Evolutionary conservation across 176 grass and related monocot species (phyloP).

Genomic region (Tillandsia fasciculata): DNA sequence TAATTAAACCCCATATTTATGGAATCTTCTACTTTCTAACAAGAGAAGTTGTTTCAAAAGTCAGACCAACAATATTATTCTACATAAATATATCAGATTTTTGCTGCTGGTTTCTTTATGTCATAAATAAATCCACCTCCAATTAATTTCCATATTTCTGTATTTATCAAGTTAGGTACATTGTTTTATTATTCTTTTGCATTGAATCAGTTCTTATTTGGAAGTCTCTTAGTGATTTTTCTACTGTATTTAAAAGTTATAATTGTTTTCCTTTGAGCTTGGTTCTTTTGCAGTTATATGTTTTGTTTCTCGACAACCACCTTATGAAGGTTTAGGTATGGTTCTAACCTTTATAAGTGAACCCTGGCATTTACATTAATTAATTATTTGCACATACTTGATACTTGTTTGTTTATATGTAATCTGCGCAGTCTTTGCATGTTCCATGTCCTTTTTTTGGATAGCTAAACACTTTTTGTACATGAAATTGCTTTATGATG

Average conservation of each 20-base stretch:
- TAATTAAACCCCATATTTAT: too few relatives aligned
- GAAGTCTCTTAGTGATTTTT: constrained; percentile 1
- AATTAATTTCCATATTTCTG: too few relatives aligned
- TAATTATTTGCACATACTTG: not conserved
- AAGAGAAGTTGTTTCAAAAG: too few relatives aligned
- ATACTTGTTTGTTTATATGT: not conserved
- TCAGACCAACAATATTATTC: too few relatives aligned
- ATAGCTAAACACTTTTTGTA: too few relatives aligned
- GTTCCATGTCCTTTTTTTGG: too few relatives aligned
- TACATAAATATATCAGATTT: too few relatives aligned
- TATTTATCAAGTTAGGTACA: too few relatives aligned
- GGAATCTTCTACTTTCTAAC: too few relatives aligned
- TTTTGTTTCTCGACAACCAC: constrained; percentile 69
- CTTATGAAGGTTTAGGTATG: constrained; percentile 66
- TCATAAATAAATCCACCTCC: too few relatives aligned
- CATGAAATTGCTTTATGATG: too few relatives aligned
- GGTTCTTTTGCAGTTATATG: constrained; percentile 68
- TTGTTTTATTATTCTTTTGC: not conserved
- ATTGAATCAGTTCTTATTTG: not conserved
- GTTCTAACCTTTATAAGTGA: not conserved
- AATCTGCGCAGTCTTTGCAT: not conserved
- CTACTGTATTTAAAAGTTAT: constrained; percentile 6
- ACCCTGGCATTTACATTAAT: not conserved
- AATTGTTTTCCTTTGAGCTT: constrained; percentile 20
- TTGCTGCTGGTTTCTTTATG: too few relatives aligned